Conservation (phyloP, 805 yeast species). For the Teunomyces tritomae region DNA sequence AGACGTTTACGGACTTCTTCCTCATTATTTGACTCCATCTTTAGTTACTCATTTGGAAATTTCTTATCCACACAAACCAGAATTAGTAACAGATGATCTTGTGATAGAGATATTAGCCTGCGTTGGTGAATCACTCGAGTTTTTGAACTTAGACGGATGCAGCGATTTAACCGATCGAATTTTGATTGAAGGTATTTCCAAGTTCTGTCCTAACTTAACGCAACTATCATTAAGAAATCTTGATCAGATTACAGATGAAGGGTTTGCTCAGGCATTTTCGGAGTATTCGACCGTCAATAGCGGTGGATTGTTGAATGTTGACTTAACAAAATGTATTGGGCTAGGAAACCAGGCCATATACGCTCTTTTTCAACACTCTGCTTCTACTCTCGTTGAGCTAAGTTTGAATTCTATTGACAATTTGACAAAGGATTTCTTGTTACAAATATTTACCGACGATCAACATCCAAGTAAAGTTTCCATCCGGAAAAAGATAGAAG, state of each 20-base stretch:
- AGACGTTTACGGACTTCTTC: slow-evolving; percentile 58
- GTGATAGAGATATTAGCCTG: slow-evolving; percentile 57
- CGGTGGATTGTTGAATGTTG: slow-evolving; percentile 59
- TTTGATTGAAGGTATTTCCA: slow-evolving; percentile 53
- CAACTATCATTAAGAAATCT: slow-evolving; percentile 56
- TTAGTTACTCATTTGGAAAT: slow-evolving; percentile 59
- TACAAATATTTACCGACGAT: slow-evolving; percentile 42
- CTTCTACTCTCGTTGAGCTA: slow-evolving; percentile 63
- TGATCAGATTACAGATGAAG: slow-evolving; percentile 68
- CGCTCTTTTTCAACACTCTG: slow-evolving; percentile 61
- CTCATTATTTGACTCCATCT: slow-evolving; percentile 50
- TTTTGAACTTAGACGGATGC: slow-evolving; percentile 71
- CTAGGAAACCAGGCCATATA: slow-evolving; percentile 62
- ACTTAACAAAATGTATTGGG: slow-evolving; percentile 62
- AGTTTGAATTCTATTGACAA: slow-evolving; percentile 70
- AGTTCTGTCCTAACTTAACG: slow-evolving; percentile 56
- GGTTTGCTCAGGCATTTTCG: slow-evolving; percentile 56
- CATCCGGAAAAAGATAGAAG: slow-evolving; percentile 12
- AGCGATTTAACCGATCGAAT: slow-evolving; percentile 65
- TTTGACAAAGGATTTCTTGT: slow-evolving; percentile 51
- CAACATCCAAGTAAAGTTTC: slow-evolving; percentile 21
- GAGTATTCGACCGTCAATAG: slow-evolving; percentile 48
- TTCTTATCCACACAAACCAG: slow-evolving; percentile 64
- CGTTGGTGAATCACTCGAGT: slow-evolving; percentile 58
- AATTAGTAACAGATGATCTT: slow-evolving; percentile 65